These are phyloP conservation scores for Heterobasidion occidentale DNA, from an alignment of 1,284 basidiomycete species.

Conservation along the genomic window DNA sequence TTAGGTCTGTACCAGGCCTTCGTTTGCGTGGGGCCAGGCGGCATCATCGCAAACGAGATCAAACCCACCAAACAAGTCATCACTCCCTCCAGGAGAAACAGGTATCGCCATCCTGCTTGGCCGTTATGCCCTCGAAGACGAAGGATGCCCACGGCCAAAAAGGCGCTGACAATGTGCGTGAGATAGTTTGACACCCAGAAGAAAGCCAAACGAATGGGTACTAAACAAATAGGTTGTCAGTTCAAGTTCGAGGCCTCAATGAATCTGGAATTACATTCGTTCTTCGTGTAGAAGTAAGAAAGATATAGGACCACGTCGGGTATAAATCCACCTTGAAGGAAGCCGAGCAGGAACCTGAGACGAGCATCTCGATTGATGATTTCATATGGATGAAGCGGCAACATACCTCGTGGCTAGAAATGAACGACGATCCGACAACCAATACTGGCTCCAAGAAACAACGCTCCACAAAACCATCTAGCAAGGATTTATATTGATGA, in stretches of 20 bases:
- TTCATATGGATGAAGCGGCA: conserved; percentile 23
- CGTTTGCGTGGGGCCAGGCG: conserved; percentile 62
- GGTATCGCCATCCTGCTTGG: conserved; percentile 49
- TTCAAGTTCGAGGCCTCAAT: background rate
- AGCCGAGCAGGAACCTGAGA: conserved; percentile 25
- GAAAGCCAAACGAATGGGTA: conserved; percentile 57
- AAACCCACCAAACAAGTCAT: conserved; percentile 51
- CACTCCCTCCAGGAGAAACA: conserved; percentile 44
- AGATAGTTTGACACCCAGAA: conserved; percentile 63
- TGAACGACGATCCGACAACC: conserved; percentile 44
- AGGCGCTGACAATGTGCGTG: conserved; percentile 45
- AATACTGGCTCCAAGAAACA: conserved; percentile 55
- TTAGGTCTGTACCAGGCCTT: conserved; percentile 59
- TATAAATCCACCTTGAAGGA: conserved; percentile 60
- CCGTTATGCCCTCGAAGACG: conserved; percentile 50
- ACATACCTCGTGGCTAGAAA: conserved; percentile 32
- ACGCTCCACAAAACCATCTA: conserved; percentile 51
- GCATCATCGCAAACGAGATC: conserved; percentile 61
- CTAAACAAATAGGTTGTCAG: background rate
- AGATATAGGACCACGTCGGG: conserved; percentile 61
- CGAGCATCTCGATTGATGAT: conserved; percentile 25
- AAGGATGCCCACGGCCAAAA: conserved; percentile 59
- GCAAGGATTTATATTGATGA: background rate
- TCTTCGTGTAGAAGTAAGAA: conserved; percentile 66
- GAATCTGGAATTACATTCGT: conserved; percentile 27